A percentile compares a stretch with the other conserved stretches of the same genome.
These are phyloP conservation scores for Solanum pennellii DNA, from an alignment of 257 asterid genomes.

Conservation along the genomic window DNA sequence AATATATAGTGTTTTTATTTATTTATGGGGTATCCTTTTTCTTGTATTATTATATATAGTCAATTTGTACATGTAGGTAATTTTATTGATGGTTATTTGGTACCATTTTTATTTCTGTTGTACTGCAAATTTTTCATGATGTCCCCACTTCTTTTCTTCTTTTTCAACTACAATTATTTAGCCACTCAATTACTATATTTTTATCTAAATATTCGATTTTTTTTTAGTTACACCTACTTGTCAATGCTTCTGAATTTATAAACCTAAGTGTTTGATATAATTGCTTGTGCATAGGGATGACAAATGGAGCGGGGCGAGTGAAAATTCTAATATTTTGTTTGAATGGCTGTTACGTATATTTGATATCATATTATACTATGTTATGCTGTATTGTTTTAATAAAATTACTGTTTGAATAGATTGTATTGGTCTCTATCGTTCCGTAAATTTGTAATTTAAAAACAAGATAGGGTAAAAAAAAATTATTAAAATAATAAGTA, in stretches of 20 bases:
- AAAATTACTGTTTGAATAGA: neutral
- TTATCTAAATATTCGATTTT: neutral
- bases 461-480: neutral
- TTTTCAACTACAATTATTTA: neutral
- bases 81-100: neutral
- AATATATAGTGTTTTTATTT: neutral
- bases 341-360: too few species aligned
- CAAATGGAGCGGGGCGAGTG: neutral
- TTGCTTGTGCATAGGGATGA: neutral
- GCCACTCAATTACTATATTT: neutral
- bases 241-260: neutral
- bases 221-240: neutral
- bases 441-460: too few species aligned
- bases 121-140: neutral
- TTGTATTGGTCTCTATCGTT: neutral
- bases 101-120: neutral
- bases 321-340: too few species aligned
- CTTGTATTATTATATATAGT: neutral
- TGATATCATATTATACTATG: too few species aligned
- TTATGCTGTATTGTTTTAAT: too few species aligned
- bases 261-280: neutral
- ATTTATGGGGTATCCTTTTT: neutral
- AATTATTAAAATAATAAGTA: neutral
- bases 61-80: neutral
- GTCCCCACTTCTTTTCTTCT: neutral